These are phyloP conservation scores for Hirsutella thompsonii DNA, from an alignment of 2,329 filamentous ascomycete genomes.

Conservation along the genomic window DNA sequence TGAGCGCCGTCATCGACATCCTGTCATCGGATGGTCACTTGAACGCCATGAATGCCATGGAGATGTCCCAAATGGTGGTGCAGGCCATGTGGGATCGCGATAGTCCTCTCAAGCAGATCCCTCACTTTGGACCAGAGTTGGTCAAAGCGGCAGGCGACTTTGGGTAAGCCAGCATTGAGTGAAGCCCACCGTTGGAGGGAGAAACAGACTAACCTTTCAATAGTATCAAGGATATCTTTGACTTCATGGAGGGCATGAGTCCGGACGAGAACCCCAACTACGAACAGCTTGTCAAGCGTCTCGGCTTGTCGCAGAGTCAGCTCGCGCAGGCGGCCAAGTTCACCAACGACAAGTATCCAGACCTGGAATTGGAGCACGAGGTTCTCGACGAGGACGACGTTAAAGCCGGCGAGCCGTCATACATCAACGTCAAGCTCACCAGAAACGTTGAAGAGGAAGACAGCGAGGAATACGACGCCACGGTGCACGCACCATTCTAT, in stretches of 20 bases:
- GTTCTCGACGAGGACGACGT: slow-evolving; percentile 72
- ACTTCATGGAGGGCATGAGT: slow-evolving; percentile 99
- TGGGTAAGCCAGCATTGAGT: slow-evolving; percentile 36
- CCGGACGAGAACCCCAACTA: slow-evolving; percentile 84
- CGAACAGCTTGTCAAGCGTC: slow-evolving; percentile 58
- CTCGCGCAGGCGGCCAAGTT: slow-evolving; percentile 84
- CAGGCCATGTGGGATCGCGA: slow-evolving; percentile 99
- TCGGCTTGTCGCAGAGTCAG: slow-evolving; percentile 70
- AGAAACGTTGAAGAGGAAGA: slow-evolving; percentile 64
- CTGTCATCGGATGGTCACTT: slow-evolving; percentile 90
- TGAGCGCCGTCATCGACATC: slow-evolving; percentile 89
- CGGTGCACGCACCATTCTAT: slow-evolving; percentile 92
- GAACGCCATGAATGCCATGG: slow-evolving; percentile 97
- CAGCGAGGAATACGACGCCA: slow-evolving; percentile 55
- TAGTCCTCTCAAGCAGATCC: slow-evolving; percentile 93
- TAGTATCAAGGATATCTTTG: slow-evolving; percentile 85
- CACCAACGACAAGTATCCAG: slow-evolving; percentile 93
- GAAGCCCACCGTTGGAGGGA: neutral
- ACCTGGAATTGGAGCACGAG: slow-evolving; percentile 82
- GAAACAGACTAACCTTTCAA: neutral
- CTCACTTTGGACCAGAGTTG: slow-evolving; percentile 75
- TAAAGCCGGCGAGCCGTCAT: slow-evolving; percentile 65
- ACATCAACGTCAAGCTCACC: slow-evolving; percentile 73
- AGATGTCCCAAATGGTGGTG: slow-evolving; percentile 98
- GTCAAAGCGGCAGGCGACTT: slow-evolving; percentile 73